These are phyloP conservation scores for Fagopyrum homotropicum DNA, from an alignment of 148 eudicot species.

Conservation along the genomic window DNA sequence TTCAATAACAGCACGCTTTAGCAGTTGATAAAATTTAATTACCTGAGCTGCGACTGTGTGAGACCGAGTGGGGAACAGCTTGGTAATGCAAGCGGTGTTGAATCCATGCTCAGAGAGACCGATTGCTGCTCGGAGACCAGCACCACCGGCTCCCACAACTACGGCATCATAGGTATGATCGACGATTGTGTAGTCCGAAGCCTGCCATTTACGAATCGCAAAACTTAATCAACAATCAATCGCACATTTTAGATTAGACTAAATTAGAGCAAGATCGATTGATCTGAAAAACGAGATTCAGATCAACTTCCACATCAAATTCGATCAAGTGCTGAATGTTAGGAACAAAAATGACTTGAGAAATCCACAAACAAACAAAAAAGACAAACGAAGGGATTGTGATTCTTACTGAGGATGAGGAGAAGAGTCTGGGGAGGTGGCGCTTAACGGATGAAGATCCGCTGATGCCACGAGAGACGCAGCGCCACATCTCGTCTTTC, in stretches of 20 bases:
- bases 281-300: too few species aligned
- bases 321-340: background rate
- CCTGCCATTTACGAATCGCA: conserved; percentile 10
- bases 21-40: too few species aligned
- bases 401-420: conserved; percentile 45
- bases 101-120: conserved; percentile 98
- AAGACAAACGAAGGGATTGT: background rate
- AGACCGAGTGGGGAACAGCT: conserved; percentile 94
- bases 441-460: conserved; percentile 30
- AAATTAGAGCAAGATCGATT: background rate
- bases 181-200: conserved; percentile 59
- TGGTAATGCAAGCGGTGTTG: conserved; percentile 94
- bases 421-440: conserved; percentile 42
- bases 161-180: conserved; percentile 98
- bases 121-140: conserved; percentile 93
- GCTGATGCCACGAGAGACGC: conserved; percentile 46
- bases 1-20: too few species aligned
- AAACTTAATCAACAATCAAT: background rate
- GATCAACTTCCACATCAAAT: too few species aligned
- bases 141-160: conserved; percentile 97
- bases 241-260: too few species aligned
- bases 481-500: conserved; percentile 61
- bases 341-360: background rate
- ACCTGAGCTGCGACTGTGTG: conserved; percentile 99
- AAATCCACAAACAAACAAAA: too few species aligned